These are phyloP conservation scores for Nepenthes mirabilis DNA, from an alignment of 148 eudicot genomes.

Conservation along the genomic window DNA sequence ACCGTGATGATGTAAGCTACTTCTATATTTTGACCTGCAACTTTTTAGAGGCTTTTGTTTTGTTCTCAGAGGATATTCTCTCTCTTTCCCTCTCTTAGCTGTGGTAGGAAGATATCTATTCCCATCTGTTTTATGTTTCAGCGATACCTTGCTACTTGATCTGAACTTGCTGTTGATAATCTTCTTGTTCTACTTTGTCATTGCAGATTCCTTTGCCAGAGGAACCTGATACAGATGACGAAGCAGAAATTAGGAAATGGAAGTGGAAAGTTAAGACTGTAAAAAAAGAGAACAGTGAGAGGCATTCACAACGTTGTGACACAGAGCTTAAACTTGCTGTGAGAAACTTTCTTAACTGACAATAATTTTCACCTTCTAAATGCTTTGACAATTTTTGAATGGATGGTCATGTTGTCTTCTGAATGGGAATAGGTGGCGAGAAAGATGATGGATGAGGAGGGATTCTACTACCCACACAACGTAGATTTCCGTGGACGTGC, in stretches of 20 bases:
- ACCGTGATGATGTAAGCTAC: constrained; percentile 73
- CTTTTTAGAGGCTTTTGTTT: neutral
- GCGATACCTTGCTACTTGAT: no score
- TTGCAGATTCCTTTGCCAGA: constrained; percentile 59
- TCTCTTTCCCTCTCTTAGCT: no score
- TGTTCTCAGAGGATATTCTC: neutral
- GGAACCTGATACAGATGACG: constrained; percentile 80
- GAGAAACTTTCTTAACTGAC: constrained; percentile 19
- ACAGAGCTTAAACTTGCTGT: constrained; percentile 88
- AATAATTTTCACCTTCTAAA: neutral
- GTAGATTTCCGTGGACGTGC: constrained; percentile 98
- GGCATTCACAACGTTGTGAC: constrained; percentile 88
- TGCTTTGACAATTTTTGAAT: neutral
- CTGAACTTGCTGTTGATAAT: neutral
- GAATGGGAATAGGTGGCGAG: constrained; percentile 53
- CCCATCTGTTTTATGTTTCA: no score
- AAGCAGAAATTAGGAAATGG: constrained; percentile 54
- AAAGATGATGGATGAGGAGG: constrained; percentile 88
- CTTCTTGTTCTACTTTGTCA: constrained; percentile 1
- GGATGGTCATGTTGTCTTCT: neutral
- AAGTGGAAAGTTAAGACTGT: constrained; percentile 59
- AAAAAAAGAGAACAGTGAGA: constrained; percentile 69
- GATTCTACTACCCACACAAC: constrained; percentile 85
- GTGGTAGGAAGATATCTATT: no score
- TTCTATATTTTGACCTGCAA: neutral